Evolutionary conservation across 495 filamentous ascomycete species (phyloP).

Genomic region (Aspergillus heteromorphus): DNA sequence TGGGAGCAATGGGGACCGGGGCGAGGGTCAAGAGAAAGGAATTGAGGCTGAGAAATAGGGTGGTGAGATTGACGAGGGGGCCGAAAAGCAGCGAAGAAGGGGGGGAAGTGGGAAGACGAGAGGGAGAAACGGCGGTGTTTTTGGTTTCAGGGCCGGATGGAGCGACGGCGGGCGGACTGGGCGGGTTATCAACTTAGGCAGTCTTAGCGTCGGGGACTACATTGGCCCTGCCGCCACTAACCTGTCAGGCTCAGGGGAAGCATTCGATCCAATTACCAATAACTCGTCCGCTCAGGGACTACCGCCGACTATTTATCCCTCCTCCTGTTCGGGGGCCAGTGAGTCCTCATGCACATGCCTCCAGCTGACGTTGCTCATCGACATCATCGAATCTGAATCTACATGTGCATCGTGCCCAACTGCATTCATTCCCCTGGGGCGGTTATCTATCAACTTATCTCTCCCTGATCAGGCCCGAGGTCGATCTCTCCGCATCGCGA

Average conservation of each 20-base stretch:
- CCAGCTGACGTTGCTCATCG: not conserved
- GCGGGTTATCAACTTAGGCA: not conserved
- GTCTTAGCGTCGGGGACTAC: not conserved
- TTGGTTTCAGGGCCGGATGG: conserved; percentile 1
- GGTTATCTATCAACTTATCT: too few species aligned
- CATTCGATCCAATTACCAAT: not conserved
- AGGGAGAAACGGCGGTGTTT: not conserved
- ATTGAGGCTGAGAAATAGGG: not conserved
- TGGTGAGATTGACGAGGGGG: not conserved
- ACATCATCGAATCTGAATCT: too few species aligned
- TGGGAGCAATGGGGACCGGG: not conserved
- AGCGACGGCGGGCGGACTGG: not conserved
- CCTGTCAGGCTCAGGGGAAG: not conserved
- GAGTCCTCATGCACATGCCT: not conserved
- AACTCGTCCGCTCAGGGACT: not conserved
- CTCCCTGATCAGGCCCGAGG: not conserved
- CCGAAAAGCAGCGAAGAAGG: not conserved
- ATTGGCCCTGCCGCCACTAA: not conserved
- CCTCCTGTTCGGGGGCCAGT: not conserved
- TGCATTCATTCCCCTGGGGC: not conserved
- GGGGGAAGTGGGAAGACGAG: not conserved
- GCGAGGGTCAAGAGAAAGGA: not conserved
- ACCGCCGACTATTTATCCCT: not conserved
- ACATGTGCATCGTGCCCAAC: too few species aligned
- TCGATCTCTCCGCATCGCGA: not conserved